These are phyloP conservation scores for Dioscorea alata DNA, from an alignment of 106 monocot species.

Conservation along the genomic window DNA sequence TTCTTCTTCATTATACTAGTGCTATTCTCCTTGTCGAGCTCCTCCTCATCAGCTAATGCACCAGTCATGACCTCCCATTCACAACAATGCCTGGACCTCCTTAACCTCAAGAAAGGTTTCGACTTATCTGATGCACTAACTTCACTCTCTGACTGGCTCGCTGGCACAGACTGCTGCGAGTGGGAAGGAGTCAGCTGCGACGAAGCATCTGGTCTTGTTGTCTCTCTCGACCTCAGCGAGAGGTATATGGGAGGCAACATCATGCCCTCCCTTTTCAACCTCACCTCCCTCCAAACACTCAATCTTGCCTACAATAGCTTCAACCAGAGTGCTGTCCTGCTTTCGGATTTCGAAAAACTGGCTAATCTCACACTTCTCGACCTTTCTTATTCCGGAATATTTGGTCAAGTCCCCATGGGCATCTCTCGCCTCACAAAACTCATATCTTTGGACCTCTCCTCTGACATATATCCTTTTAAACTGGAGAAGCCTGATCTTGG, in stretches of 20 bases:
- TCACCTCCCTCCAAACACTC: neutral
- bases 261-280: too few relatives aligned
- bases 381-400: neutral
- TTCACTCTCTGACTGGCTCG: neutral
- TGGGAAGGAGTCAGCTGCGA: neutral
- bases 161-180: neutral
- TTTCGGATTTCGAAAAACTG: neutral
- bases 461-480: too few relatives aligned
- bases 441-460: conserved; percentile 3
- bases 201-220: neutral
- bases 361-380: conserved; percentile 4
- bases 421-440: conserved; percentile 5
- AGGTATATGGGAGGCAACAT: too few relatives aligned
- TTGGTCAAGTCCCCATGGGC: neutral
- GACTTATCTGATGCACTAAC: neutral
- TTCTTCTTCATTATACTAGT: neutral
- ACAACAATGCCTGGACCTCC: neutral
- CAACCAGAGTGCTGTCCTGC: neutral
- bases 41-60: neutral
- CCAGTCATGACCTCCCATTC: neutral
- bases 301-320: conserved; percentile 3
- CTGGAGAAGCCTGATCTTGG: neutral
- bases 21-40: neutral
- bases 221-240: neutral
- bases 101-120: conserved; percentile 2